A percentile compares a stretch with the other conserved stretches of the same genome.
phyloP scores from a whole-genome alignment of 257 asterid genomes.

The Fraxinus cuspidata region DNA sequence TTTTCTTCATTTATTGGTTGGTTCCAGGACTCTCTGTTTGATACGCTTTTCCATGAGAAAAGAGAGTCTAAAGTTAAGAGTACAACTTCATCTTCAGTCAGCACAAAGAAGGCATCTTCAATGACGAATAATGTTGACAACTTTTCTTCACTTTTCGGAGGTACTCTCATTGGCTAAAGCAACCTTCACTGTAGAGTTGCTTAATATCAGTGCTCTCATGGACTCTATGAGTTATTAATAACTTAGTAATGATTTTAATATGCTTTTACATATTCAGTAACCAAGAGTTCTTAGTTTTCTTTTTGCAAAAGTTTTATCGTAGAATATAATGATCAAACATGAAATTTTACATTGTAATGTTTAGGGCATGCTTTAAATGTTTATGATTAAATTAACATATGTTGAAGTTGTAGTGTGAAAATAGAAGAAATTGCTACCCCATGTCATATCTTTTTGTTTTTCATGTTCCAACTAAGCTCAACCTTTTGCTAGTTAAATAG shows the following conservation, averaged over 20 bases:
- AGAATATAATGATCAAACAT: background rate
- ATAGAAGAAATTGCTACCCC: background rate
- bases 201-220: slow-evolving; percentile 9
- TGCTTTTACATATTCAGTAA: background rate
- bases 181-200: slow-evolving; percentile 7
- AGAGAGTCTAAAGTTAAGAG: slow-evolving; percentile 44
- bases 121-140: slow-evolving; percentile 39
- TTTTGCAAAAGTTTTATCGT: background rate
- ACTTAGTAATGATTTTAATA: background rate
- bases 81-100: slow-evolving; percentile 36
- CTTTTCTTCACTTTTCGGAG: slow-evolving; percentile 69
- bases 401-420: background rate
- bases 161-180: slow-evolving; percentile 37
- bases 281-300: background rate
- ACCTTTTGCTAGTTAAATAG: background rate
- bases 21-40: slow-evolving; percentile 60
- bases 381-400: background rate
- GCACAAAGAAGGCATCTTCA: slow-evolving; percentile 36
- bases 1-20: slow-evolving; percentile 17
- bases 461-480: background rate
- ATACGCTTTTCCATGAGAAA: slow-evolving; percentile 43
- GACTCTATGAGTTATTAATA: background rate
- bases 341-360: background rate
- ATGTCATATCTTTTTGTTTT: background rate
- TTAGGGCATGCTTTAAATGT: background rate